phyloP scores from a whole-genome alignment of 768 basidiomycete genomes.

The Coprinopsis cinerea region DNA sequence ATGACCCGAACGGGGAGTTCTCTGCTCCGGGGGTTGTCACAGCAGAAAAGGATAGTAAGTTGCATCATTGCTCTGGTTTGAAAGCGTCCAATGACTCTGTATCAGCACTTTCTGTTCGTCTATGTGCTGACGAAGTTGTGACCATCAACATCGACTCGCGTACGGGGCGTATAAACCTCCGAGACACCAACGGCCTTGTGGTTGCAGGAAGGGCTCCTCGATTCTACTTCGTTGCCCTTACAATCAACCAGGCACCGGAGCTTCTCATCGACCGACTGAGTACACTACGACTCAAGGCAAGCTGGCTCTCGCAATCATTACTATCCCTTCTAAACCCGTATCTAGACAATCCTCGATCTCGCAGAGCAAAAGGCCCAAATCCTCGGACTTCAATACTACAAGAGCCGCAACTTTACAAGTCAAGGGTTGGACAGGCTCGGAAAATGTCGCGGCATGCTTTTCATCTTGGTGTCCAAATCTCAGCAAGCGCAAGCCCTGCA shows the following conservation, averaged over 20 bases:
- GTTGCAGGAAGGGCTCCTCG: slow-evolving; percentile 67
- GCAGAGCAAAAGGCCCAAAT: slow-evolving; percentile 83
- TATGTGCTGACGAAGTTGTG: slow-evolving; percentile 74
- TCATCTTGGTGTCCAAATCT: slow-evolving; percentile 73
- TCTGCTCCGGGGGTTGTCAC: slow-evolving; percentile 54
- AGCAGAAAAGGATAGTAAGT: slow-evolving; percentile 49
- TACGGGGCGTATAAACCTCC: slow-evolving; percentile 71
- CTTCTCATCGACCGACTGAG: slow-evolving; percentile 52
- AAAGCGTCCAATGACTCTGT: slow-evolving; percentile 1
- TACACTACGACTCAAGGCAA: slow-evolving; percentile 56
- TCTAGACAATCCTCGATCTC: slow-evolving; percentile 74
- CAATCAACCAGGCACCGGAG: slow-evolving; percentile 65
- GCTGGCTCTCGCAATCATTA: slow-evolving; percentile 17
- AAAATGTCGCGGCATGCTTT: slow-evolving; percentile 54
- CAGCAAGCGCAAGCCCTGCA: no score
- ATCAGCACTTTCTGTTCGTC: slow-evolving; percentile 55
- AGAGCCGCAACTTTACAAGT: slow-evolving; percentile 52
- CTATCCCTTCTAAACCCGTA: slow-evolving; percentile 4
- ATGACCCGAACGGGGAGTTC: slow-evolving; percentile 51
- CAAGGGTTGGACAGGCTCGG: slow-evolving; percentile 72
- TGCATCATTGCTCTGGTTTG: slow-evolving; percentile 8
- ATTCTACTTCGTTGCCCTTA: slow-evolving; percentile 52
- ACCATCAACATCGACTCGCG: slow-evolving; percentile 73
- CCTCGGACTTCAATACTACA: slow-evolving; percentile 73
- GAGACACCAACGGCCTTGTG: slow-evolving; percentile 77